Base-by-base conservation (phyloP, 371 early-diverging fungal genomes). In the Mucor velutinosus region DNA sequence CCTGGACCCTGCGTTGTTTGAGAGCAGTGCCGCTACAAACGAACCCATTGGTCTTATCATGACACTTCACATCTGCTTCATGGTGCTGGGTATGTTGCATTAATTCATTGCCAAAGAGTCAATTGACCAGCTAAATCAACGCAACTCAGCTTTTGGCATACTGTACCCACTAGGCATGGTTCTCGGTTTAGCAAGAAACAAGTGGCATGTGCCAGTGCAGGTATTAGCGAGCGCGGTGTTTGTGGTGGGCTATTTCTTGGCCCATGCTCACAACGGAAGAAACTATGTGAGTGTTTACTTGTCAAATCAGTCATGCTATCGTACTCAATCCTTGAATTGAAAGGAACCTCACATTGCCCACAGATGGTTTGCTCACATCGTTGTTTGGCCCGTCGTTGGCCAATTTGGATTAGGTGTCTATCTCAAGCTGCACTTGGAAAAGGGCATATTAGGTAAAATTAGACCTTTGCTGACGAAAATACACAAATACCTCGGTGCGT, bases 171-270 rank as follows among this genome's bases (percentile, higher is more conserved):
- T 86, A 30, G 90, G 90, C 11, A 78, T 89, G 80, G 86, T 90
- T 0, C 66, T 90, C 14, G 90, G 89, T 8, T 70, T 90, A 19
- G 78, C 79, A 17, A 83, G 74, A 61, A 82, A 85, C 68, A 75
- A 70, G 19, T 87, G 87, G 87, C 90, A 90, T 75, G 89, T 90
- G 6, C 89, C 89, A 7, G 81, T 88, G 33, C 89, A 89, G 63
- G 73, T 83, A 23, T 37, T 82, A 1, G 90, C 80, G 35, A 73
- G 81, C 2, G 67, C 75, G 1, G 55, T 88, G 27, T 84, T 87
- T 59, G 67, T 80, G 0, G 65, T 83, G 15, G 90, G 90, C 3
- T 84, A 82, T 57, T 77, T 89, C 60, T 74, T 90, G 47, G 90
- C 81, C 0, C 90, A 89, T 66, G 81, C 84, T 32, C 90, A 89